Evolutionary conservation across 371 early-diverging fungal genomes (phyloP), one percentile per base, ranked within the genome.

Genomic region (Actinomortierella ambigua): DNA sequence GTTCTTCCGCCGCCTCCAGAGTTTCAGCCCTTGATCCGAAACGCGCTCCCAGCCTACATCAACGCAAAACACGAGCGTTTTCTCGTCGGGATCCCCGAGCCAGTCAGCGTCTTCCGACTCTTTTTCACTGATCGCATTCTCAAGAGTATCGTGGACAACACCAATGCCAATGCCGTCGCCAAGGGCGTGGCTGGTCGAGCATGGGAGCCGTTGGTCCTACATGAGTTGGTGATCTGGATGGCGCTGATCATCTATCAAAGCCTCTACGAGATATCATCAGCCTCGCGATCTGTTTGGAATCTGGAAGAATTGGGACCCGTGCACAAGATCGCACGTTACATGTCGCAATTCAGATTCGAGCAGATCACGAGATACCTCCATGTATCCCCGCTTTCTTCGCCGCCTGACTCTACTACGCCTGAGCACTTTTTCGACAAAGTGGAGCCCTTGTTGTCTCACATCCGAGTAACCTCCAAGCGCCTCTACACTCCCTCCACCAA

Each of bases 321-420:
- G 11, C 48, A 48, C 24, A 24, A 48, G 48, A 48, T 48, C 11
- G 18, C 48, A 9, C 20, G 48, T 11, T 18, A 48, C 22, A 48
- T 48, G 48, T 22, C 18, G 48, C 3, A 17, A 11, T 18, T 22
- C 48, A 17, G 48, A 20, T 48, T 18, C 22, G 41, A 62, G 26
- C 54, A 60, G 23, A 57, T 75, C 60, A 75, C 43, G 20, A 47
- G 50, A 40, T 73, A 53, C 40, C 18, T 56, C 34, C 28, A 56
- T 46, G 22, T 56, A n/a, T 47, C 56, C 1, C 34, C 50, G 40
- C 48, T 44, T 26, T 53, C 42, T 39, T 47, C 46, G 27, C 41
- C 27, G 20, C 15, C 43, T 23, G 22, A n/a, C n/a, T n/a, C n/a
- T n/a, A 23, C 47, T 24, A 8, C 17, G 3, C 47, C 11, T 48